Conservation (phyloP, 768 basidiomycete species). For the Tricholoma sp. region DNA sequence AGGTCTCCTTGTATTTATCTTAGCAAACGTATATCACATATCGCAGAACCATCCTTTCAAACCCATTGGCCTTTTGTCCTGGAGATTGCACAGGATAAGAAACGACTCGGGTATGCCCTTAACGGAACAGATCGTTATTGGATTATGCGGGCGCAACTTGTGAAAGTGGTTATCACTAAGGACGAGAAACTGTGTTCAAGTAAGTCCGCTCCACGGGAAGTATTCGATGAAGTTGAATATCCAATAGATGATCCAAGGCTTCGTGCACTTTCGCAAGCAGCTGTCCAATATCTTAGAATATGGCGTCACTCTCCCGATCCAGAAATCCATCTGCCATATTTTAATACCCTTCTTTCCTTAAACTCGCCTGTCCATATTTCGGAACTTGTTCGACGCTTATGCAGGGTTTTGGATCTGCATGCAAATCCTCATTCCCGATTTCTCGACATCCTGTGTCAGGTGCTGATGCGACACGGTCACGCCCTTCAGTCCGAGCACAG, state of each 20-base stretch:
- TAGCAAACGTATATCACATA: constrained; percentile 25
- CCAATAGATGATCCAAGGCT: constrained; percentile 14
- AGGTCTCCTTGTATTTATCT: constrained; percentile 20
- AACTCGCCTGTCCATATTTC: constrained; percentile 21
- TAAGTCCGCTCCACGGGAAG: neutral
- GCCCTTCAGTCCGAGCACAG: constrained; percentile 23
- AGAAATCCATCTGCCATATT: constrained; percentile 43
- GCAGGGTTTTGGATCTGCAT: constrained; percentile 27
- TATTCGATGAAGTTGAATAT: neutral
- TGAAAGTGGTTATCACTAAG: constrained; percentile 16
- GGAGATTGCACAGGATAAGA: constrained; percentile 42
- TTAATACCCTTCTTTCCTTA: constrained; percentile 32
- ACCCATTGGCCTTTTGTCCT: constrained; percentile 48
- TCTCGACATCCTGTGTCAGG: constrained; percentile 36
- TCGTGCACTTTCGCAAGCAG: constrained; percentile 27
- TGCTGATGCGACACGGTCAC: constrained; percentile 24
- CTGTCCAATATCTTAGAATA: constrained; percentile 35
- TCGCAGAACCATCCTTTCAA: constrained; percentile 12
- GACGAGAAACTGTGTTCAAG: constrained; percentile 13
- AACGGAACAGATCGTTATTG: constrained; percentile 53
- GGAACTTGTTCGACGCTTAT: constrained; percentile 31
- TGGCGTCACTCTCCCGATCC: constrained; percentile 30
- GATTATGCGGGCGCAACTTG: constrained; percentile 48
- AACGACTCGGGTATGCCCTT: constrained; percentile 24
- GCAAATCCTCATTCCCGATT: constrained; percentile 28